phyloP scores from a whole-genome alignment of 352 stramenopile species.

The Saprolegnia diclina region DNA sequence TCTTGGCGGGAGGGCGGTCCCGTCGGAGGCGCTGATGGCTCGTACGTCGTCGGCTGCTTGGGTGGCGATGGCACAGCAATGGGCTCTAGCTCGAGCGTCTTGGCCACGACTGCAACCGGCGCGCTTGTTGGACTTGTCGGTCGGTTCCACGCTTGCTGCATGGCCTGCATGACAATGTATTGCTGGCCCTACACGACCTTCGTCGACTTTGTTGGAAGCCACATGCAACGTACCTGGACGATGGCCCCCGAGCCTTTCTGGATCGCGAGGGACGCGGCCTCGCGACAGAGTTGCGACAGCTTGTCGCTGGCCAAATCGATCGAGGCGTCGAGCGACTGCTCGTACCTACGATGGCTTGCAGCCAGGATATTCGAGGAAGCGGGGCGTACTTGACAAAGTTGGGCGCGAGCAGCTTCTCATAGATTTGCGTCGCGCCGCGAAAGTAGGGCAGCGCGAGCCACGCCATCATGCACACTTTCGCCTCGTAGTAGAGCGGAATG shows the following conservation, averaged over 20 bases:
- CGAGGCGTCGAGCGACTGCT: conserved; percentile 50
- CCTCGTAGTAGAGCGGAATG: conserved; percentile 68
- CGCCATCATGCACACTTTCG: conserved; percentile 59
- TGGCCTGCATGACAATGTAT: conserved; percentile 52
- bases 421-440: conserved; percentile 44
- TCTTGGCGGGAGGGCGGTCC: conserved; percentile 10
- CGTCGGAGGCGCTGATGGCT: neutral
- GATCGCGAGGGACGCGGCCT: conserved; percentile 53
- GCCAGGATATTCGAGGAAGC: neutral
- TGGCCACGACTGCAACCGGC: neutral
- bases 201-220: too few species aligned
- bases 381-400: conserved; percentile 51
- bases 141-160: conserved; percentile 44
- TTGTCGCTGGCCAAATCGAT: conserved; percentile 56
- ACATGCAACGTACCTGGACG: conserved; percentile 30
- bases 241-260: conserved; percentile 54
- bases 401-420: conserved; percentile 51
- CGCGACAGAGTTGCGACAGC: conserved; percentile 58
- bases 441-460: conserved; percentile 64
- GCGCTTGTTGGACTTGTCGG: conserved; percentile 18
- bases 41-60: neutral
- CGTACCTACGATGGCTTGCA: conserved; percentile 24
- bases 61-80: neutral
- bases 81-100: neutral
- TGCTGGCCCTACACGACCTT: conserved; percentile 39